Evolutionary conservation across 2,329 filamentous ascomycete species (phyloP).

Genomic region (Blastomyces silverae): DNA sequence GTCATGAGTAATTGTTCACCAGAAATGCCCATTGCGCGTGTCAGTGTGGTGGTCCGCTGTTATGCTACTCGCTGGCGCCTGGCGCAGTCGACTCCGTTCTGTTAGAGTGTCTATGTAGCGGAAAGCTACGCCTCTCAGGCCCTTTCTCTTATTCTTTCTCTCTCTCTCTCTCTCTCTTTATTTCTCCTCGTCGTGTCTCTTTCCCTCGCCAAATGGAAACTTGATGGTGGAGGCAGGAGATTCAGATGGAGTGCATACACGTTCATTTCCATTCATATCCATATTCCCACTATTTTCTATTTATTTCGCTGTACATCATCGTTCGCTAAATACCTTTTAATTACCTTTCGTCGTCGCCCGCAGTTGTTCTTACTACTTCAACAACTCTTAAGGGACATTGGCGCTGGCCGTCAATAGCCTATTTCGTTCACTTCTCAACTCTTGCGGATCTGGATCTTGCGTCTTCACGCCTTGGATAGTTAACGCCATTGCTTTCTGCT

Average conservation of each 20-base stretch:
- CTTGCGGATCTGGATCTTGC: background rate
- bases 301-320: background rate
- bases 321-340: background rate
- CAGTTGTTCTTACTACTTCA: background rate
- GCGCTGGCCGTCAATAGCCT: conserved; percentile 13
- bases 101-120: background rate
- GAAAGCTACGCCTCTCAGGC: background rate
- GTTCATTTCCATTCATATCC: background rate
- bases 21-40: background rate
- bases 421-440: background rate
- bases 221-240: background rate
- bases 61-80: background rate
- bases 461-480: background rate
- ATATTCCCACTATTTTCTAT: background rate
- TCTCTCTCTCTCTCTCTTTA: background rate
- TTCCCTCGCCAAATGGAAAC: background rate
- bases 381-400: background rate
- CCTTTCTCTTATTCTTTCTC: background rate
- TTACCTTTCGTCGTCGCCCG: background rate
- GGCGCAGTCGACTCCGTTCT: background rate
- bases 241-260: conserved; percentile 1
- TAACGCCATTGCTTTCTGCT: background rate
- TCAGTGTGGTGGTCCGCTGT: background rate
- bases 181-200: background rate
- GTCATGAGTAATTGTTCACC: background rate